Percentiles rank a stretch among this genome's conserved stretches.
Evolutionary conservation across 2,329 filamentous ascomycete genomes (phyloP).

Genomic region (Lizonia empirigonia): DNA sequence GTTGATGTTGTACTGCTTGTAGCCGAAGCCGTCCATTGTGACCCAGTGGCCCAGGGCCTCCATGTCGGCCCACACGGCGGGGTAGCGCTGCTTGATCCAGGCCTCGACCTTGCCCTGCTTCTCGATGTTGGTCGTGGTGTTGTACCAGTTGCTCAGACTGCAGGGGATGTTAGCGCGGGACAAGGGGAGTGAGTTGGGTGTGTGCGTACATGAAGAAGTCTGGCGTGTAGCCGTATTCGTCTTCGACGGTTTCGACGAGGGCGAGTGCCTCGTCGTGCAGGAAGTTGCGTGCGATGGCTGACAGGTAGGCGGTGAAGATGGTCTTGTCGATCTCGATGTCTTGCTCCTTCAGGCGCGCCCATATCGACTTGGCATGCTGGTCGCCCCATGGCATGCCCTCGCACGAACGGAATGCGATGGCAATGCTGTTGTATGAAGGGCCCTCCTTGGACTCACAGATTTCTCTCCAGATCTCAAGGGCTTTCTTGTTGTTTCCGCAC

Average conservation of each 20-base stretch:
- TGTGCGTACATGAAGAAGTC: constrained; percentile 71
- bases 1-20: constrained; percentile 44
- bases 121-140: constrained; percentile 68
- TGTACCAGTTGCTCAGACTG: constrained; percentile 77
- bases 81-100: constrained; percentile 74
- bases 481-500: constrained; percentile 68
- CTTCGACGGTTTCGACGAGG: constrained; percentile 70
- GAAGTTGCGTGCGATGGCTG: constrained; percentile 74
- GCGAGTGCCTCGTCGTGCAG: constrained; percentile 70
- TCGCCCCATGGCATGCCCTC: constrained; percentile 62
- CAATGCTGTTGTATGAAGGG: constrained; percentile 79
- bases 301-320: constrained; percentile 78
- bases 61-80: constrained; percentile 71
- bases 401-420: constrained; percentile 80
- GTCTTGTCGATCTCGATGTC: constrained; percentile 76
- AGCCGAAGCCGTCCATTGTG: constrained; percentile 46
- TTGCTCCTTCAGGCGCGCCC: constrained; percentile 72
- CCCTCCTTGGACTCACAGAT: constrained; percentile 86
- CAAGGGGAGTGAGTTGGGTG: neutral
- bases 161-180: constrained; percentile 18
- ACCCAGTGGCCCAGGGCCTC: constrained; percentile 56
- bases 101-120: constrained; percentile 72
- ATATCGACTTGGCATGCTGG: constrained; percentile 62
- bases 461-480: constrained; percentile 81
- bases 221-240: constrained; percentile 69